A percentile compares a stretch with the other conserved stretches of the same genome.
These are phyloP conservation scores for Eucalyptus marginata DNA, from an alignment of 345 rosid species.

Conservation along the genomic window DNA sequence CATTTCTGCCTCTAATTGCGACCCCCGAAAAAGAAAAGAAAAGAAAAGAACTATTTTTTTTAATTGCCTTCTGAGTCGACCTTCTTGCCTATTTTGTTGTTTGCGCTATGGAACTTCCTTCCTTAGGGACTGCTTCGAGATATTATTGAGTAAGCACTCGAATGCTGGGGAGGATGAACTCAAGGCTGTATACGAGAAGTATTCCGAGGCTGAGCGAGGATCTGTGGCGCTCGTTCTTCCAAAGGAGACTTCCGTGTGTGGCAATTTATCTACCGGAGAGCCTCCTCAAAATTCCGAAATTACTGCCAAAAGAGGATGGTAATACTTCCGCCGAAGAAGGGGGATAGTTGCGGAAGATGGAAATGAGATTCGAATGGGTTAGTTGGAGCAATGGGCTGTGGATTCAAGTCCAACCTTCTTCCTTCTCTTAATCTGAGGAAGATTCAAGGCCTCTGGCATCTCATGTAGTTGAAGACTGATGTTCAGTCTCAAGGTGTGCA, in stretches of 20 bases:
- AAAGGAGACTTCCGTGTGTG: neutral
- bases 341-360: neutral
- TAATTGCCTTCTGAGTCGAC: neutral
- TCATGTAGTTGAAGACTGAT: neutral
- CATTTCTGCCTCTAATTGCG: neutral
- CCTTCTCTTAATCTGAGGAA: neutral
- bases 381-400: neutral
- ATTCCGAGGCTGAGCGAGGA: neutral
- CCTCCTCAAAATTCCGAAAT: accelerated
- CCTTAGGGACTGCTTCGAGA: neutral
- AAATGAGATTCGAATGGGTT: neutral
- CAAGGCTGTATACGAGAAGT: neutral
- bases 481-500: neutral
- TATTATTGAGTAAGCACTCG: neutral
- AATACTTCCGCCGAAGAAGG: neutral
- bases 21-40: accelerated
- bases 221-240: neutral
- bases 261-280: neutral
- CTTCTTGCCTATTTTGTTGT: neutral
- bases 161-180: neutral
- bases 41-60: too few species aligned
- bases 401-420: neutral
- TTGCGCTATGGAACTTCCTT: neutral
- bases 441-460: neutral
- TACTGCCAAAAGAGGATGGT: neutral